Percentiles rank a stretch among this genome's conserved stretches.
These are phyloP conservation scores for Stentor coeruleus DNA, from an alignment of 73 alveolate genomes.

Conservation along the genomic window DNA sequence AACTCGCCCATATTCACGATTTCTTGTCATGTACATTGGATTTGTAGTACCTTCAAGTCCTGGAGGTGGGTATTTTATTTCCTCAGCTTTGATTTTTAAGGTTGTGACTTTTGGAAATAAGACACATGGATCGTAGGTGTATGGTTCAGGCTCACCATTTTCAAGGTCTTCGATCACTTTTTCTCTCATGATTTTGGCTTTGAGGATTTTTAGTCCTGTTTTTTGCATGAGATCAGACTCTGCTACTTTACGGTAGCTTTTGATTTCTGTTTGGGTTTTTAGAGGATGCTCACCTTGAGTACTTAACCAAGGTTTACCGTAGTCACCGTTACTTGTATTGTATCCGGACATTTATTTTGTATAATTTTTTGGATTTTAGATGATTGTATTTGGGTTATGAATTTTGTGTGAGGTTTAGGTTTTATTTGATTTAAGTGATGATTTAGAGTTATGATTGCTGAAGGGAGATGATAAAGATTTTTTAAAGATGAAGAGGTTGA, in stretches of 20 bases:
- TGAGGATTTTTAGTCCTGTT: slow-evolving; percentile 15
- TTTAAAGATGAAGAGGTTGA: no score
- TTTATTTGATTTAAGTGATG: no score
- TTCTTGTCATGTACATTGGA: slow-evolving; percentile 25
- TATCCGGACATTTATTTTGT: background rate
- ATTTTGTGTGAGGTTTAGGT: no score
- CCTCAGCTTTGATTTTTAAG: slow-evolving; percentile 22
- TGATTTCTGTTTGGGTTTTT: background rate
- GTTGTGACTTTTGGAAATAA: background rate
- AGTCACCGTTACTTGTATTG: slow-evolving; percentile 23
- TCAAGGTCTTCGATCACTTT: slow-evolving; percentile 9
- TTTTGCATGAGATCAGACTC: slow-evolving; percentile 24
- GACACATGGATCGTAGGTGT: slow-evolving; percentile 24
- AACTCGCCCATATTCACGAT: slow-evolving; percentile 24
- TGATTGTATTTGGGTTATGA: no score
- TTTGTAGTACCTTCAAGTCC: slow-evolving; percentile 5
- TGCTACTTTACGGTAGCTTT: slow-evolving; percentile 9
- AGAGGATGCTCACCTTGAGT: slow-evolving; percentile 26
- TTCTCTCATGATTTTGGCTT: slow-evolving; percentile 19
- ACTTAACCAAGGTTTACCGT: slow-evolving; percentile 13
- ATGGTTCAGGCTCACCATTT: slow-evolving; percentile 11
- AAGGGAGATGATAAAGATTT: no score
- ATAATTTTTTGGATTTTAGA: no score
- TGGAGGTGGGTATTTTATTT: slow-evolving; percentile 11
- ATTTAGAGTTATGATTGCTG: no score